Percentiles rank a stretch among this genome's conserved stretches.
Conservation (phyloP, 805 yeast genomes). For the Myxozyma neotropica region DNA sequence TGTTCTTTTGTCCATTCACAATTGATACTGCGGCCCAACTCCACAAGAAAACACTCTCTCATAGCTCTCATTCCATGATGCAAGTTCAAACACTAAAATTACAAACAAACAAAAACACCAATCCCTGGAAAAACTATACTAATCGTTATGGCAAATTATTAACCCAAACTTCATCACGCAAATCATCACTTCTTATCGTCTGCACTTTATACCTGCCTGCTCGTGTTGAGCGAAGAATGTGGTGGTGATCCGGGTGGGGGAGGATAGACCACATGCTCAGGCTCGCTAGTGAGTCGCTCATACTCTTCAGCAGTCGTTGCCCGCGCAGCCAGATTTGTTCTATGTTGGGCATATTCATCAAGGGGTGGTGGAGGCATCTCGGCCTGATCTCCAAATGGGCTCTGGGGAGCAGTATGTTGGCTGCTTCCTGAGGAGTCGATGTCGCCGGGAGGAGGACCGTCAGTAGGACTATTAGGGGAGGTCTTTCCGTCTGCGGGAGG, state of each 20-base stretch:
- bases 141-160: too few species aligned
- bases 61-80: background rate
- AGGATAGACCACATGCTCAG: background rate
- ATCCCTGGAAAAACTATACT: background rate
- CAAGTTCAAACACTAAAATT: background rate
- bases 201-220: background rate
- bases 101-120: background rate
- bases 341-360: background rate
- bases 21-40: too few species aligned
- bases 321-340: background rate
- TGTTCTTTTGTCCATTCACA: too few species aligned
- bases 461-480: background rate
- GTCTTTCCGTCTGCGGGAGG: conserved; percentile 14
- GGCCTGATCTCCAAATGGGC: conserved; percentile 2
- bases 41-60: background rate
- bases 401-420: background rate
- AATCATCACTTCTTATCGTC: too few species aligned
- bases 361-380: background rate
- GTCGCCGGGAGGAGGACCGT: conserved; percentile 8
- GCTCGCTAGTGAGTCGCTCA: background rate
- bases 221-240: background rate
- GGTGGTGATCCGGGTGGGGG: conserved; percentile 8
- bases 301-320: conserved; percentile 9
- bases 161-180: too few species aligned
- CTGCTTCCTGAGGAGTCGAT: background rate